Percentiles rank a stretch among this genome's conserved stretches.
These are phyloP conservation scores for Neocucurbitaria cava DNA, from an alignment of 2,329 filamentous ascomycete genomes.

Conservation along the genomic window DNA sequence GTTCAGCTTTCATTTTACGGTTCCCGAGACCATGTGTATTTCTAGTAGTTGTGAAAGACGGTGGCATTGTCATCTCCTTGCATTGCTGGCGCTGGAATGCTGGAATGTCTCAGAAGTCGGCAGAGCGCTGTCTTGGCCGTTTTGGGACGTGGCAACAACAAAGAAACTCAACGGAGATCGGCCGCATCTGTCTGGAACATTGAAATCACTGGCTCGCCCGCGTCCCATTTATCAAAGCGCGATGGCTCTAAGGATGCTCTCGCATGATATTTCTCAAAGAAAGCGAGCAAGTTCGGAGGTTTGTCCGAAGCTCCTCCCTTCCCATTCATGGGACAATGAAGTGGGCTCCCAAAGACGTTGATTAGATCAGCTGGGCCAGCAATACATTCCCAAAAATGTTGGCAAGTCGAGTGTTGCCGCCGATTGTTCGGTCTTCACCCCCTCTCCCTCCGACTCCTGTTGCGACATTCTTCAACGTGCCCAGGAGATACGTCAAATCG, in stretches of 20 bases:
- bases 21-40: constrained; percentile 25
- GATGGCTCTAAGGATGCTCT: constrained; percentile 17
- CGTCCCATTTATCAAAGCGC: constrained; percentile 31
- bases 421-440: constrained; percentile 32
- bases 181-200: constrained; percentile 46
- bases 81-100: constrained; percentile 35
- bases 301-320: constrained; percentile 34
- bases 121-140: constrained; percentile 39
- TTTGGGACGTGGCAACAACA: constrained; percentile 42
- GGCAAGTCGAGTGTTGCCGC: constrained; percentile 43
- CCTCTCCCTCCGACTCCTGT: constrained; percentile 29
- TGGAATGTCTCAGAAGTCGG: constrained; percentile 45
- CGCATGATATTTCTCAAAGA: constrained; percentile 47
- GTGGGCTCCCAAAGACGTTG: constrained; percentile 34
- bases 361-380: constrained; percentile 37
- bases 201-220: constrained; percentile 40
- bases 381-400: constrained; percentile 38
- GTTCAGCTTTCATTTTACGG: constrained; percentile 14
- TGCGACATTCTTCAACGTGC: constrained; percentile 44
- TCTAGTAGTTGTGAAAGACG: constrained; percentile 23
- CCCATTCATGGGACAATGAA: constrained; percentile 46
- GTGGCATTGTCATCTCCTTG: constrained; percentile 45
- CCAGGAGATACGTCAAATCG: constrained; percentile 43
- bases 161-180: constrained; percentile 44
- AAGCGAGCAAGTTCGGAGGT: constrained; percentile 26